Base-by-base conservation (phyloP, 352 stramenopile genomes). In the Phytophthora meadii region DNA sequence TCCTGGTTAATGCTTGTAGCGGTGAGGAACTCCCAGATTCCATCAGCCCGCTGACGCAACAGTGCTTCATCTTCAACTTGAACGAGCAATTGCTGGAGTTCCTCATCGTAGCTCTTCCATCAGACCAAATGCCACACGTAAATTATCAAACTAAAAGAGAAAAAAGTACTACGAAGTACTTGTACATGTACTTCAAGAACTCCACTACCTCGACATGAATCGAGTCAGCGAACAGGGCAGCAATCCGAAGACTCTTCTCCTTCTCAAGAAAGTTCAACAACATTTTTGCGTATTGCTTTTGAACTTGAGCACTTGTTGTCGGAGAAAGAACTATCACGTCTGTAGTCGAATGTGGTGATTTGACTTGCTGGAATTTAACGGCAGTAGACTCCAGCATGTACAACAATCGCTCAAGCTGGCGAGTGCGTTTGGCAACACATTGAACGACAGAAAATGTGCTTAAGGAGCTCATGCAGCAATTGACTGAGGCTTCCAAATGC, bases 51-150 rank as follows among this genome's bases (percentile, higher is more conserved):
- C 19, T 77, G 54, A 11, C 50, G 48, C 17, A 70, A 44, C 5
- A 68, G 22, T 28, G 70, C 55, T 57, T 80, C 72, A 37, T 76
- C 65, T 63, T 80, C 72, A 32, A 59, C 51, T 7, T 77, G 22
- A n/a, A 64, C 65, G 12, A 80, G 46, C 59, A 77, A 22, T 24
- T 66, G 65, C 24, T 72, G 72, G 47, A 77, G 65, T 62, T 61
- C 45, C 2, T 67, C 64, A 1, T 59, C 64, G 15, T 56, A 61
- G 28, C 58, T 60, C 72, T 74, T 60, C 15, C 39, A 30, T 12
- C 5, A 57, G 12, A 4, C n/a, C 9, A 54, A 44, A 50, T 25
- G 5, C 52, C 1, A 36, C 8, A 34, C 1, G 22, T 22, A 34
- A 14, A 11, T 36, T 12, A 36, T 3, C 12, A 36, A 22, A 2